Percentiles rank a stretch among this genome's conserved stretches.
Conservation (phyloP, 345 rosid genomes). For the Melastoma malabathricum region DNA sequence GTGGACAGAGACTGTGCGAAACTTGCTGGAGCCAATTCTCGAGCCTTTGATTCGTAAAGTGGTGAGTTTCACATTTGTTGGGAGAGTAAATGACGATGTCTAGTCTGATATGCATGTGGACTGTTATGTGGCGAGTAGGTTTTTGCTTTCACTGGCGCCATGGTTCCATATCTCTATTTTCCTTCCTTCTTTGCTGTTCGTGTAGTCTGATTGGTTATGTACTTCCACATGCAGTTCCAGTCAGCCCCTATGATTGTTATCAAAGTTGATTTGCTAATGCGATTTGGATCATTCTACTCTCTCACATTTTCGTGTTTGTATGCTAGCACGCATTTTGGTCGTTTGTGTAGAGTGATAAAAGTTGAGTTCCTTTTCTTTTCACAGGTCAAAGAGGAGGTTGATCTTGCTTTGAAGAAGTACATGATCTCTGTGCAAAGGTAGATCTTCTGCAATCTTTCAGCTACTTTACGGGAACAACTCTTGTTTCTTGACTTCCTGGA, state of each 20-base stretch:
- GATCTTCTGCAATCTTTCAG: slow-evolving; percentile 1
- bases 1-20: slow-evolving; percentile 56
- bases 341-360: not conserved
- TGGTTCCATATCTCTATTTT: no score
- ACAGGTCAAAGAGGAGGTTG: slow-evolving; percentile 96
- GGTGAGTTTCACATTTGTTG: slow-evolving; percentile 15
- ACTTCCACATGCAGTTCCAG: no score
- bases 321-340: not conserved
- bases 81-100: not conserved
- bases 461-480: not conserved
- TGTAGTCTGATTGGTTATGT: no score
- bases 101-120: no score
- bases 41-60: slow-evolving; percentile 95
- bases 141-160: no score
- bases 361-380: slow-evolving; percentile 5
- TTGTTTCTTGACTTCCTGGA: not conserved
- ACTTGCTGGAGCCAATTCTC: slow-evolving; percentile 67
- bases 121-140: no score
- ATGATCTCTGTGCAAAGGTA: slow-evolving; percentile 55
- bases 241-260: no score
- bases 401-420: slow-evolving; percentile 67
- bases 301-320: not conserved
- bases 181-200: no score
- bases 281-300: no score
- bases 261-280: no score